Conservation (phyloP, 2,329 filamentous ascomycete genomes). For the Acrodontium crateriforme region DNA sequence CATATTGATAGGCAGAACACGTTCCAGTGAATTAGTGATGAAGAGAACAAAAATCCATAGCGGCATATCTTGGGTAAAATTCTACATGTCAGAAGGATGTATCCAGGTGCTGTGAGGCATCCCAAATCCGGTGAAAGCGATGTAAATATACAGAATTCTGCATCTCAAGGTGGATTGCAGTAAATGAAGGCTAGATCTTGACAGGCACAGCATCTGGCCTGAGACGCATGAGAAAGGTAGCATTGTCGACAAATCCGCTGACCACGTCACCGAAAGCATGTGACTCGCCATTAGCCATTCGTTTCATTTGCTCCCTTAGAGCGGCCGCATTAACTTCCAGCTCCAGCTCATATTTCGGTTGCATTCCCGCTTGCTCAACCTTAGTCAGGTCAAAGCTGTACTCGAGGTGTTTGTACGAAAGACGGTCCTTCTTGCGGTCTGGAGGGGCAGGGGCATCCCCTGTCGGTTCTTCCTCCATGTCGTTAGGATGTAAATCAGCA, state of each 20-base stretch:
- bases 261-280: constrained; percentile 55
- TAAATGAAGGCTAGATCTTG: too few species aligned
- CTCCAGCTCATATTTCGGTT: constrained; percentile 69
- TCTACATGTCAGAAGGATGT: too few species aligned
- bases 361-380: constrained; percentile 44
- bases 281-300: constrained; percentile 36
- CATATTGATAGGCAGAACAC: too few species aligned
- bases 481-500: constrained; percentile 42
- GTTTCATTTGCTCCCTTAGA: constrained; percentile 52
- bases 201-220: too few species aligned
- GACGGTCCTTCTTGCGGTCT: constrained; percentile 57
- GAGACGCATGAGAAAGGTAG: constrained; percentile 42
- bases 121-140: too few species aligned
- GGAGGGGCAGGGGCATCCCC: constrained; percentile 25
- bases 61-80: too few species aligned
- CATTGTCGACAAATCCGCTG: constrained; percentile 62
- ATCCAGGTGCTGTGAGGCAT: too few species aligned
- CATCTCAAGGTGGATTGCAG: too few species aligned
- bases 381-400: constrained; percentile 92
- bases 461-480: constrained; percentile 37
- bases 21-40: too few species aligned
- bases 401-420: constrained; percentile 77
- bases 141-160: too few species aligned
- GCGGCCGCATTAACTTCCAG: constrained; percentile 54
- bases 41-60: too few species aligned